Evolutionary conservation across 352 stramenopile species (phyloP), one percentile per base, ranked within the genome.

Genomic region (Aphanomyces euteiches): DNA sequence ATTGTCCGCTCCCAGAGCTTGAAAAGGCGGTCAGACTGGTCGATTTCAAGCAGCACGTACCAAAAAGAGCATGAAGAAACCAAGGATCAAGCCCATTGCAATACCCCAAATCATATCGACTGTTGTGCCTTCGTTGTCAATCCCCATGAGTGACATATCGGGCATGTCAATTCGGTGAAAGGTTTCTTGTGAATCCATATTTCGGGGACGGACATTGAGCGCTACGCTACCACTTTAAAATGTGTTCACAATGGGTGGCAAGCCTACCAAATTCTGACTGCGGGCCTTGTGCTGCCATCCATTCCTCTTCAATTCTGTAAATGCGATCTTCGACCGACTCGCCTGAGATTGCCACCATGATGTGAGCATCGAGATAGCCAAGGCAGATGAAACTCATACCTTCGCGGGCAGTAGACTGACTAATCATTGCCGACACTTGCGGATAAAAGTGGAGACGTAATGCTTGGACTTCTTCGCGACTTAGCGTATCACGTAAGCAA

Each of bases 41-140:
- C 28, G 10, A 40, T 3, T 50, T 50, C 43, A 50, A 50, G 10
- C 28, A 28, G 5, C 8, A 79, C 83, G 68, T 69, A 93, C 87
- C 83, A 95, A 91, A 21, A 95, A 73, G 65, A 95, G 79, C 87
- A 95, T 95, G 80, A 95, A 95, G 76, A 95, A 87, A 65, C 87
- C 87, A 47, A 95, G 77, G 47, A 95, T 73, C 28, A 95, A 76
- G 10, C 87, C 87, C 87, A 95, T 95, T 47, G 93, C 77, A 70
- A 95, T 90, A 12, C 87, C 87, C 87, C 87, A 95, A 7, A 95
- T 73, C 75, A 95, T 93, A 75, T 95, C 87, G 12, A 87, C 93
- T 47, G 84, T 83, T 8, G 87, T 95, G 67, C 87, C 87, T 90
- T 95, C 87, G 54, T 95, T 95, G 66, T 95, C 87, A 36, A 83